phyloP scores from a whole-genome alignment of 1,139 yeast genomes.

The Blastobotrys aristatus region DNA sequence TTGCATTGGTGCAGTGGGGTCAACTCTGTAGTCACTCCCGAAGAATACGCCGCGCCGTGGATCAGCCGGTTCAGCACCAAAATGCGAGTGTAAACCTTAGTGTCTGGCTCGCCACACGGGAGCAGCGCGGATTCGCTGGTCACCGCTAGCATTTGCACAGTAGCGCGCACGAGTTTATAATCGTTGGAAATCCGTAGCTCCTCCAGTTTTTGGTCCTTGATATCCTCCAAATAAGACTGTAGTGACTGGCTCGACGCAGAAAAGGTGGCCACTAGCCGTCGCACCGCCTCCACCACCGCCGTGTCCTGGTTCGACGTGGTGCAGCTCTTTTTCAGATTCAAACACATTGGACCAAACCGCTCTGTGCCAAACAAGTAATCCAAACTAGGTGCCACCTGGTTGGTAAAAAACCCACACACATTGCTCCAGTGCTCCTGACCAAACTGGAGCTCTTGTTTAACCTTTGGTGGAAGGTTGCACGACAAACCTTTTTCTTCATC shows the following conservation, averaged over 20 bases:
- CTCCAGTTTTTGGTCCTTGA: conserved; percentile 30
- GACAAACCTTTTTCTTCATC: not conserved
- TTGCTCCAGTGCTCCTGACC: conserved; percentile 23
- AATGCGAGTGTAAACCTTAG: conserved; percentile 19
- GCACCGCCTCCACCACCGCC: conserved; percentile 34
- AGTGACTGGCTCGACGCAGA: conserved; percentile 20
- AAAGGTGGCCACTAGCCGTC: conserved; percentile 26
- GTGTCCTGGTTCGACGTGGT: conserved; percentile 22
- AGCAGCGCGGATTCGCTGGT: conserved; percentile 19
- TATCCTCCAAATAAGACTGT: conserved; percentile 28
- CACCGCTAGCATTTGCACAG: conserved; percentile 29
- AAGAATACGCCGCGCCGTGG: conserved; percentile 7
- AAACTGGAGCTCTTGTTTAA: conserved; percentile 9
- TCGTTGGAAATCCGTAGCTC: conserved; percentile 35
- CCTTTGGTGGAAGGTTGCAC: not conserved
- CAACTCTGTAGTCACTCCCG: not conserved
- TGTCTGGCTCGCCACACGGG: conserved; percentile 25
- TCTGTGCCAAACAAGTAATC: conserved; percentile 26
- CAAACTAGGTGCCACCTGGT: conserved; percentile 25
- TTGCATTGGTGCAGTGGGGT: conserved; percentile 1
- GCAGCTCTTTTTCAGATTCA: not conserved
- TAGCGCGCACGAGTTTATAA: conserved; percentile 31
- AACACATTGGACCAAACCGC: conserved; percentile 18
- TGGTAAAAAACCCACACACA: conserved; percentile 23
- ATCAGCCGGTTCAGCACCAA: conserved; percentile 23